Evolutionary conservation across 768 basidiomycete species (phyloP), one percentile per base, ranked within the genome.

Genomic region (Trametes sanguinea): DNA sequence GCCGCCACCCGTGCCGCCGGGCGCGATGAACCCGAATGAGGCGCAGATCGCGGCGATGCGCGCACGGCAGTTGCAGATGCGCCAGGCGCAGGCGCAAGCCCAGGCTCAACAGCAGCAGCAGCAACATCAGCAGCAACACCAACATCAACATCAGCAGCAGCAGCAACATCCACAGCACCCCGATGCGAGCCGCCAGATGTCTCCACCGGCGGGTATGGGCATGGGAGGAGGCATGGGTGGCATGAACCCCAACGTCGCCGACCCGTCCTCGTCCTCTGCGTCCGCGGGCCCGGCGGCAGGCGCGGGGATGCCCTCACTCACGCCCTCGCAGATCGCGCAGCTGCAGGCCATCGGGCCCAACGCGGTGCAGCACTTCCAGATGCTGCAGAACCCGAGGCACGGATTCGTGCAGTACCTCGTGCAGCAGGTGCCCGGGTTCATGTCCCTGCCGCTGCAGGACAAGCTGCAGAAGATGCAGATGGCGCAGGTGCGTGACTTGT

Each of bases 391-490:
- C 60, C 86, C 84, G 4, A 71, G 62, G 10, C 85, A 90, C 70
- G 84, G 85, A 27, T 76, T 89, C 57, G 72, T 86, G 72, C 79
- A 82, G 60, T 83, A 85, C 65, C 77, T 90, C 75, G 64, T 76
- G 9, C 74, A 78, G 40, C 74, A 74, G 27, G 69, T 85, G 1
- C 88, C 86, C 6, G 78, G 78, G 10, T 90, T 90, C 65, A 74
- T 77, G 63, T 68, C 67, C 17, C 71, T 88, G 59, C 79, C 86
- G 9, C 44, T 78, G 2, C 81, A 77, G 60, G 74, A 79, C 67
- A 87, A 90, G 74, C 68, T 89, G 64, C 87, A 87, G 72, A 84
- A 79, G 68, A 76, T 90, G 72, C 71, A 82, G 39, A 61, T 73
- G 57, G 69, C 82, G 13, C 84, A 85, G 78, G 86, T 86, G 65